Conservation (phyloP, 2,329 filamentous ascomycete species). For the Fusarium cyanostomum region DNA sequence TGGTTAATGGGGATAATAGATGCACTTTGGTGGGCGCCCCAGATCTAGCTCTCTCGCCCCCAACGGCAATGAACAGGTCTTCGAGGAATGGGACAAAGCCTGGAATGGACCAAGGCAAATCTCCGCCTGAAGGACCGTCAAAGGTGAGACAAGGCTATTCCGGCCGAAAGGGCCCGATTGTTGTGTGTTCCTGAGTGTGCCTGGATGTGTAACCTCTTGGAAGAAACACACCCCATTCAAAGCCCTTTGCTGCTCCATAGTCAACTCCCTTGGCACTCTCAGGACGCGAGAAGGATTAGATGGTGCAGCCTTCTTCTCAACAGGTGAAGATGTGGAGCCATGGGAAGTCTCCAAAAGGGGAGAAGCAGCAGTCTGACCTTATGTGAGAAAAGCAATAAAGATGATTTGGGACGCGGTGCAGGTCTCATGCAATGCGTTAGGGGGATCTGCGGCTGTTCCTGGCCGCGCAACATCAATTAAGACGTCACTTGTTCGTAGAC, state of each 20-base stretch:
- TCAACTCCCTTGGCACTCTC: slow-evolving; percentile 21
- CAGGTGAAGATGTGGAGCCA: slow-evolving; percentile 37
- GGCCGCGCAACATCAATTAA: slow-evolving; percentile 14
- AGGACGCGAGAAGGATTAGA: slow-evolving; percentile 5
- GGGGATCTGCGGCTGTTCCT: slow-evolving; percentile 29
- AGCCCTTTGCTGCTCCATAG: slow-evolving; percentile 16
- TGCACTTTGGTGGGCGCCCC: slow-evolving; percentile 14
- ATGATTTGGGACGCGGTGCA: slow-evolving; percentile 19
- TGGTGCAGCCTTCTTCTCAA: slow-evolving; percentile 10
- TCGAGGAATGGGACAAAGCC: slow-evolving; percentile 37
- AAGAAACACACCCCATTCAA: slow-evolving; percentile 29
- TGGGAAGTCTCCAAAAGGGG: slow-evolving; percentile 9
- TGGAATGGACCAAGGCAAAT: slow-evolving; percentile 42
- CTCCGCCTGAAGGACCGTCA: slow-evolving; percentile 37
- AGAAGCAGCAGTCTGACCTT: slow-evolving; percentile 18
- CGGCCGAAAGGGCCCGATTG: slow-evolving; percentile 37
- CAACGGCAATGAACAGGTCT: slow-evolving; percentile 33
- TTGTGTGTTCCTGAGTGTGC: slow-evolving; percentile 31
- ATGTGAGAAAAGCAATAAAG: slow-evolving; percentile 28
- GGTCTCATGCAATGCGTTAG: slow-evolving; percentile 36
- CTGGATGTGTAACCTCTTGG: slow-evolving; percentile 23
- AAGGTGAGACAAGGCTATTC: slow-evolving; percentile 44
- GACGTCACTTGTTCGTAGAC: slow-evolving; percentile 1
- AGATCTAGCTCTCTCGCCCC: slow-evolving; percentile 35
- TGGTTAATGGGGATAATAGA: not conserved